Evolutionary conservation across 805 yeast species (phyloP), one percentile per base, ranked within the genome.

Genomic region (Komagataella mondaviorum): DNA sequence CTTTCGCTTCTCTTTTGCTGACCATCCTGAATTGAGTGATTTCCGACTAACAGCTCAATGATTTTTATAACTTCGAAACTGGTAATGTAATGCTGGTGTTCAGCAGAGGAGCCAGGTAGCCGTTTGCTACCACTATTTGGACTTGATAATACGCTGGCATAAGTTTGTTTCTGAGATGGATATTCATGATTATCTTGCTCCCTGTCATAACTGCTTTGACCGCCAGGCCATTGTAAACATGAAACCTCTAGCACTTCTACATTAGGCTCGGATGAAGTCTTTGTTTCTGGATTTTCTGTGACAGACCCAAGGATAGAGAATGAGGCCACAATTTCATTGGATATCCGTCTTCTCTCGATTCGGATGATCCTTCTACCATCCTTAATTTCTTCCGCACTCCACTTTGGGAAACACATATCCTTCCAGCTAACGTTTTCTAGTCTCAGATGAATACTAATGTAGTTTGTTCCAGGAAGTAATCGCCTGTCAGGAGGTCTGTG

Each of bases 21-120:
- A 5, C 77, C 71, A 51, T 75, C 75, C 51, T 64, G 65, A 36
- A 62, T 59, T 18, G 20, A 6, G 52, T 71, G 71, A 2, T 75
- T 69, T 4, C 83, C 82, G 55, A 81, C 77, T 48, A 81, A 60
- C 49, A 80, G 60, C 63, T 81, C 86, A 36, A 81, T 83, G 55
- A 81, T 76, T 61, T 76, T 80, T 55, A 81, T 75, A 17, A 81
- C 85, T 59, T 81, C 87, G 39, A 81, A 85, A 52, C 81, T 75
- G 1, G 87, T 81, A 52, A 81, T 77, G 64, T 80, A 81, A 59
- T 65, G 71, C 53, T 67, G 69, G 47, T 67, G 7, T 14, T 4
- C 20, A 44, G 7, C 6, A 4, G 20, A 5, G n/a, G 36, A 45
- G 51, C 24, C 36, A 23, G 30, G 51, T 24, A 48, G 45, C 23